phyloP scores from a whole-genome alignment of 306 rosid genomes.

The Prosopis cineraria region DNA sequence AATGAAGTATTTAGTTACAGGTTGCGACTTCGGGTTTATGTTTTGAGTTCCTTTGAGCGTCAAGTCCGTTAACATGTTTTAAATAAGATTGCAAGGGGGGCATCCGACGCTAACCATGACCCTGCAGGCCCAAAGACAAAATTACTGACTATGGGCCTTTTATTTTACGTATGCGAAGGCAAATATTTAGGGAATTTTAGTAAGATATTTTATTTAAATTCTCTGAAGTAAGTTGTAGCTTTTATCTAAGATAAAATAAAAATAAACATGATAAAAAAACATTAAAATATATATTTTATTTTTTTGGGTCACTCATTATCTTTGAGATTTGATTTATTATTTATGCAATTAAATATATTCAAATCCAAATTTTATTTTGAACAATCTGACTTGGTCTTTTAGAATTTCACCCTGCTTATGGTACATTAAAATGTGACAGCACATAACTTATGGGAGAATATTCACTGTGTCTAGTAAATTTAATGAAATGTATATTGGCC shows the following conservation, averaged over 20 bases:
- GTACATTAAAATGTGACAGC: not conserved
- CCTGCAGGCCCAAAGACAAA: not conserved
- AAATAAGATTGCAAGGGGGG: too few relatives aligned
- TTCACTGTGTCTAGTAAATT: not conserved
- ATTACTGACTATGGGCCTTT: not conserved
- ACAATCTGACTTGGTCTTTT: not conserved
- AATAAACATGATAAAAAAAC: not conserved
- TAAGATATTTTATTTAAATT: not conserved
- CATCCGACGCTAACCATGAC: not conserved
- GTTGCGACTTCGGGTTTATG: not conserved
- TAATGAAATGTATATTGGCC: not conserved
- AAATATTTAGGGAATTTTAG: not conserved
- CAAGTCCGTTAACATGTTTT: too few relatives aligned
- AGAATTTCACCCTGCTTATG: not conserved
- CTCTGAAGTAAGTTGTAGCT: not conserved
- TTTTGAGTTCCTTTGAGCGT: not conserved
- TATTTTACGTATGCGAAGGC: not conserved
- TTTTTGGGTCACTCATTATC: not conserved
- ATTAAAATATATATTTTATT: too few relatives aligned
- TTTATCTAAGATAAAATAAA: not conserved
- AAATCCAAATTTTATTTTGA: not conserved
- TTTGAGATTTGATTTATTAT: not conserved
- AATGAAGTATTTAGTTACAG: not conserved
- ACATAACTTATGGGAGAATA: not conserved
- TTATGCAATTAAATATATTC: not conserved